Percentiles rank a stretch among this genome's conserved stretches.
These are phyloP conservation scores for Trypanosoma grayi DNA, from an alignment of 208 protist genomes.

Conservation along the genomic window DNA sequence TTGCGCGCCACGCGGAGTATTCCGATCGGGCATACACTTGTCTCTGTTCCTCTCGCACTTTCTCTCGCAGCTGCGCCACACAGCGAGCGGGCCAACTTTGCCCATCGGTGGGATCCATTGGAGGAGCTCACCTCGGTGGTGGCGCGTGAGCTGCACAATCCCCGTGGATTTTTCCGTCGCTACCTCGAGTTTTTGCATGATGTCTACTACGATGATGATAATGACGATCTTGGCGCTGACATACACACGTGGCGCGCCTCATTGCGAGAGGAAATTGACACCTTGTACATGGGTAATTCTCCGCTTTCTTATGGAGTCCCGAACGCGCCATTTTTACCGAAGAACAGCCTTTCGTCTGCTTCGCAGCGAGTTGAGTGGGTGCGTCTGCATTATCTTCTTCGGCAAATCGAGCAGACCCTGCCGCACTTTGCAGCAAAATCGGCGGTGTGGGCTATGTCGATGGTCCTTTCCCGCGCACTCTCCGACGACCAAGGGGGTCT, in stretches of 20 bases:
- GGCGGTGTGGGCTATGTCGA: constrained; percentile 73
- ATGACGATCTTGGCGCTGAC: too few relatives aligned
- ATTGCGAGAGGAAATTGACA: constrained; percentile 50
- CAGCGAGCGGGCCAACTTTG: constrained; percentile 16
- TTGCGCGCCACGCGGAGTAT: constrained; percentile 49
- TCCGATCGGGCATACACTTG: constrained; percentile 34
- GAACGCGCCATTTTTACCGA: constrained; percentile 77
- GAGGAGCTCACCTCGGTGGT: constrained; percentile 51
- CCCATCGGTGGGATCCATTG: constrained; percentile 29
- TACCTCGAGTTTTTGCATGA: constrained; percentile 89
- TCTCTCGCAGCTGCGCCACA: constrained; percentile 21
- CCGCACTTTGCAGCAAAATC: constrained; percentile 82
- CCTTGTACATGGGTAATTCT: constrained; percentile 77
- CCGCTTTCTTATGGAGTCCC: constrained; percentile 44
- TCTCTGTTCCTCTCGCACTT: constrained; percentile 60
- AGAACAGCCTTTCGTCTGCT: constrained; percentile 33
- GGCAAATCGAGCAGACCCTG: constrained; percentile 72
- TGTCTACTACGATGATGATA: constrained; percentile 65
- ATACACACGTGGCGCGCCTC: neutral
- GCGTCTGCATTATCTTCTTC: constrained; percentile 44
- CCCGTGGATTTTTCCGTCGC: constrained; percentile 36
- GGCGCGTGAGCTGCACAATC: constrained; percentile 75
- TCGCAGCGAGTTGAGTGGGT: constrained; percentile 67
- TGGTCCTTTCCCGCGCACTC: constrained; percentile 66
- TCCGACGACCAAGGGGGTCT: constrained; percentile 48